Evolutionary conservation across 257 asterid species (phyloP), one percentile per base, ranked within the genome.

Genomic region (Echites panduratus): DNA sequence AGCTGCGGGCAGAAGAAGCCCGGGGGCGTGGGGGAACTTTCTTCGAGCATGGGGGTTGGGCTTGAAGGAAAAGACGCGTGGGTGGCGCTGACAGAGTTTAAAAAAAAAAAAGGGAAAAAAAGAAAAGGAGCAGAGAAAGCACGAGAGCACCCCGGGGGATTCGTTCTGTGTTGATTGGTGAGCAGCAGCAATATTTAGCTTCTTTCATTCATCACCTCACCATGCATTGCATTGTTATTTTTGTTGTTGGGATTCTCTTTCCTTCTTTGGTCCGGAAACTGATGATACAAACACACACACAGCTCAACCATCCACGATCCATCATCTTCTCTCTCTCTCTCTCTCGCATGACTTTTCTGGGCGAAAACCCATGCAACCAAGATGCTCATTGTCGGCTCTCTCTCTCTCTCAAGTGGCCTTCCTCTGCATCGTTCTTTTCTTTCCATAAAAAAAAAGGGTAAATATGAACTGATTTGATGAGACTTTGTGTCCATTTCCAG

Each of bases 21-120:
- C 54, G 1, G 54, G 14, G 19, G 66, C 9, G 73, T 4, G 63
- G 71, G 75, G 32, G 26, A n/a, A n/a, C n/a, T n/a, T n/a, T n/a
- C n/a, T n/a, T n/a, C n/a, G n/a, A n/a, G n/a, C n/a, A n/a, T n/a
- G n/a, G n/a, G n/a, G n/a, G n/a, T n/a, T n/a, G n/a, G n/a, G n/a
- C n/a, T 40, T 19, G 68, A 20, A 24, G 50, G 73, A 73, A 73
- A 69, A 58, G 73, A 73, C 61, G 81, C 81, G 81, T 62, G 74
- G 84, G 63, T 58, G 47, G 84, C 81, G 84, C 82, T 80, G 84
- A 80, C 84, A 77, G 71, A 20, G 20, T 17, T 2, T 40, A 40
- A 3, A 2, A n/a, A 44, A 50, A 17, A 22, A 19, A 68, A 74
- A 75, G 61, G 68, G 79, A n/a, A n/a, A n/a, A n/a, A n/a, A n/a